These are phyloP conservation scores for Boletus pseudopeckii DNA, from an alignment of 768 basidiomycete genomes.

Conservation along the genomic window DNA sequence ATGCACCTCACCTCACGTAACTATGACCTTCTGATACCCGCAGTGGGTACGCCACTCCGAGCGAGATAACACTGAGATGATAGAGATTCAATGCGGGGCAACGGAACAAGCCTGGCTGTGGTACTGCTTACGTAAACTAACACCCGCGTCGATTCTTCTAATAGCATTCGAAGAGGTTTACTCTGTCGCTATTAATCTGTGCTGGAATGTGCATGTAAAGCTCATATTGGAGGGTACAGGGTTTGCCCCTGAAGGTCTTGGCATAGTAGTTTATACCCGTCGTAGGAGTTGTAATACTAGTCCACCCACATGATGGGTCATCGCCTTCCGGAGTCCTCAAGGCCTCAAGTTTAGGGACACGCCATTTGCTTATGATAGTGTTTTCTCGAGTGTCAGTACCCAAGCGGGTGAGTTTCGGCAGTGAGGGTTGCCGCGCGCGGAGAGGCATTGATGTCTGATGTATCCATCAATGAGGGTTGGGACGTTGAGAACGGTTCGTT, in stretches of 20 bases:
- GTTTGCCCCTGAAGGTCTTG: not conserved
- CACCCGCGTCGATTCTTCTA: no score
- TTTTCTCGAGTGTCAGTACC: not conserved
- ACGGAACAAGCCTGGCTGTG: no score
- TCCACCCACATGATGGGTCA: not conserved
- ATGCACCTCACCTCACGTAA: no score
- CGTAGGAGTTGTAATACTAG: not conserved
- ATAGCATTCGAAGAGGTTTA: not conserved
- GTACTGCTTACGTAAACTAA: not conserved
- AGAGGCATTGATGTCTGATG: not conserved
- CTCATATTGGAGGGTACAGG: not conserved
- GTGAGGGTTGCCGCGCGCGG: not conserved
- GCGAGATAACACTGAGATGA: no score
- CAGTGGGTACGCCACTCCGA: no score
- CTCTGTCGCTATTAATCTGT: not conserved
- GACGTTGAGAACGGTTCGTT: not conserved
- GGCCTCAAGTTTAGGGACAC: not conserved
- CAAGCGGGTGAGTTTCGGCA: not conserved
- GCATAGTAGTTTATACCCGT: not conserved
- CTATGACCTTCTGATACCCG: no score
- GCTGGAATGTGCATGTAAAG: not conserved
- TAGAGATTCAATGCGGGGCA: no score
- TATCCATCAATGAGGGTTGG: not conserved
- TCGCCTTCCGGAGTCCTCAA: not conserved
- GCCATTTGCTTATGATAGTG: not conserved